phyloP scores from a whole-genome alignment of 2,329 filamentous ascomycete species.

The Xylaria sp. region DNA sequence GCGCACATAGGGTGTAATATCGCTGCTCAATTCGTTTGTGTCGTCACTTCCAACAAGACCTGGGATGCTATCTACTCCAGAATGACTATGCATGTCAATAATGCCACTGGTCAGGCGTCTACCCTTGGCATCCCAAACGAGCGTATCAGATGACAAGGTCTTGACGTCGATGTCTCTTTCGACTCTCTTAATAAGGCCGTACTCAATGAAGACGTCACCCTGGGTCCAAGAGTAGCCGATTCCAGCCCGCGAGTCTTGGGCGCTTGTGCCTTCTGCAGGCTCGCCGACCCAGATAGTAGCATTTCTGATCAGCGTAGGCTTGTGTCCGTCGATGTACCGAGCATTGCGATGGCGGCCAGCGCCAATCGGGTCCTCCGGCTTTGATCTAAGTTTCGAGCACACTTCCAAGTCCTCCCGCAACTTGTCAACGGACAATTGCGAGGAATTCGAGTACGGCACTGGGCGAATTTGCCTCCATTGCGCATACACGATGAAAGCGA shows the following conservation, averaged over 20 bases:
- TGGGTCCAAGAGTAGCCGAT: conserved; percentile 69
- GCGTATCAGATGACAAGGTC: conserved; percentile 59
- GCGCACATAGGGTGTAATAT: conserved; percentile 75
- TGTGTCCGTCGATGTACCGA: conserved; percentile 68
- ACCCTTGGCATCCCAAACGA: conserved; percentile 68
- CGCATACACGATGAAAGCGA: conserved; percentile 63
- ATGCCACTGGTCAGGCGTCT: conserved; percentile 73
- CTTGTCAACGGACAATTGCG: conserved; percentile 61
- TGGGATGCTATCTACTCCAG: conserved; percentile 70
- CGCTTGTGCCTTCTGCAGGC: conserved; percentile 62
- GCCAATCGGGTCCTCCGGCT: conserved; percentile 67
- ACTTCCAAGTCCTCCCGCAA: conserved; percentile 65
- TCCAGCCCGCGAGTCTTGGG: conserved; percentile 66
- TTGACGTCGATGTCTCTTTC: conserved; percentile 46
- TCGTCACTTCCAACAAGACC: conserved; percentile 65
- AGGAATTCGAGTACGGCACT: conserved; percentile 35
- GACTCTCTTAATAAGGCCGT: conserved; percentile 70
- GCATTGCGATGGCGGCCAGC: conserved; percentile 69
- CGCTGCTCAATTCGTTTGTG: conserved; percentile 70
- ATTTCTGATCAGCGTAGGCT: conserved; percentile 72
- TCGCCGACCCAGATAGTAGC: conserved; percentile 75
- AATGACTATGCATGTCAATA: conserved; percentile 78
- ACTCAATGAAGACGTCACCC: conserved; percentile 70
- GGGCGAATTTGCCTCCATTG: conserved; percentile 59
- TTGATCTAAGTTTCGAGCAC: conserved; percentile 66